Conservation (phyloP, 106 monocot genomes). For the Allium fistulosum region DNA sequence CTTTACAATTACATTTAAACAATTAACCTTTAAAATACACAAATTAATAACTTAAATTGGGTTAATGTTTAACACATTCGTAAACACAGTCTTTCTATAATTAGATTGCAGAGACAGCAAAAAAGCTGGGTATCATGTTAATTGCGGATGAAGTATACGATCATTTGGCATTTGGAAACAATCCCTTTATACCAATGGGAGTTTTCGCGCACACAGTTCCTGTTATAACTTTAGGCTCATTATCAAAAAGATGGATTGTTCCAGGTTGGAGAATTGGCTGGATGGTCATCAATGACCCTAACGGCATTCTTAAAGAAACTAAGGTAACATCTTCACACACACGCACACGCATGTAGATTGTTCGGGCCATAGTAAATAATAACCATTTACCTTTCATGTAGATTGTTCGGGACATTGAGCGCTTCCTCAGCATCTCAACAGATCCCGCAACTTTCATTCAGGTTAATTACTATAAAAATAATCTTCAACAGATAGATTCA, state of each 20-base stretch:
- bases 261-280: conserved; percentile 82
- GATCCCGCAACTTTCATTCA: conserved; percentile 25
- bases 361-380: not conserved
- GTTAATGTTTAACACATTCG: not conserved
- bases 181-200: conserved; percentile 63
- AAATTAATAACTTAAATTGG: not conserved
- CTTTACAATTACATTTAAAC: too few species aligned
- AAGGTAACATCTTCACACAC: conserved; percentile 23
- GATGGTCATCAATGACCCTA: conserved; percentile 45
- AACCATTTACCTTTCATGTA: conserved; percentile 14
- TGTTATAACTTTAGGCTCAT: conserved; percentile 50
- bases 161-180: conserved; percentile 39
- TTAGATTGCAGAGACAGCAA: conserved; percentile 44
- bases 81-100: not conserved
- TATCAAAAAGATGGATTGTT: conserved; percentile 67
- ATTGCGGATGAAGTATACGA: conserved; percentile 62
- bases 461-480: conserved; percentile 11
- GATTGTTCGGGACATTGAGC: conserved; percentile 11
- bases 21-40: too few species aligned
- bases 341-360: not conserved
- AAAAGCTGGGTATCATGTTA: conserved; percentile 47
- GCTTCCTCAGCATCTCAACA: conserved; percentile 4
- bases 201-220: conserved; percentile 50
- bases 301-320: conserved; percentile 38
- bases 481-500: not conserved